Conservation (phyloP, 352 stramenopile species). For the Phytophthora multivora region DNA sequence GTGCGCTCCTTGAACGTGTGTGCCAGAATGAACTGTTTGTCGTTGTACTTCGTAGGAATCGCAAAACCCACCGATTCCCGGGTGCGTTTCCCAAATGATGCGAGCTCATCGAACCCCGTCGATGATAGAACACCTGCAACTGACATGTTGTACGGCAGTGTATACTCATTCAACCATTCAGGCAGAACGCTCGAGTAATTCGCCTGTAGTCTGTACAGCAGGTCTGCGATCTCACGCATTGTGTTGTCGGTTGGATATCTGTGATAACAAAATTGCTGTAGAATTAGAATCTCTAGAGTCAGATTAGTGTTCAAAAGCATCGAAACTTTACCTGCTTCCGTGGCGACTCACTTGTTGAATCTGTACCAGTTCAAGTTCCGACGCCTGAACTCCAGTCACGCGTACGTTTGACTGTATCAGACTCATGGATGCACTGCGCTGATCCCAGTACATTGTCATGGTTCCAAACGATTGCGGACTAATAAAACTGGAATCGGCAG, state of each 20-base stretch:
- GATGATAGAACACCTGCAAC: conserved; percentile 44
- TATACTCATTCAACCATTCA: conserved; percentile 60
- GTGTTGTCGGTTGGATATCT: conserved; percentile 61
- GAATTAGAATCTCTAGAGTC: background rate
- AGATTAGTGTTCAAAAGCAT: background rate
- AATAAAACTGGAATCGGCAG: conserved; percentile 8
- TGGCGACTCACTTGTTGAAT: conserved; percentile 68
- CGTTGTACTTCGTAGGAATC: conserved; percentile 29
- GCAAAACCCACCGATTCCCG: conserved; percentile 17
- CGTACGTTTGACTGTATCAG: conserved; percentile 31
- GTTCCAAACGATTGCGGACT: conserved; percentile 46
- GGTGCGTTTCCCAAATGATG: conserved; percentile 39
- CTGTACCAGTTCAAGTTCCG: conserved; percentile 60
- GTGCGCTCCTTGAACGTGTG: conserved; percentile 69
- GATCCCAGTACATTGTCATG: conserved; percentile 66
- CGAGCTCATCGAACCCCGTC: conserved; percentile 47
- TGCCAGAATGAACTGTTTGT: conserved; percentile 47
- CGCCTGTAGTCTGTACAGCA: conserved; percentile 49
- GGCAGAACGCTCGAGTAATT: conserved; percentile 47
- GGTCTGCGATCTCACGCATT: conserved; percentile 47
- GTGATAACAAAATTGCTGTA: conserved; percentile 2
- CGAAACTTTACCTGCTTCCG: conserved; percentile 63
- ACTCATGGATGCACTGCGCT: conserved; percentile 29
- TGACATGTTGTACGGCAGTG: conserved; percentile 60
- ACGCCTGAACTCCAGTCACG: conserved; percentile 22